Percentiles rank a stretch among this genome's conserved stretches.
Conservation (phyloP, 495 filamentous ascomycete species). For the Parathielavia appendiculata region DNA sequence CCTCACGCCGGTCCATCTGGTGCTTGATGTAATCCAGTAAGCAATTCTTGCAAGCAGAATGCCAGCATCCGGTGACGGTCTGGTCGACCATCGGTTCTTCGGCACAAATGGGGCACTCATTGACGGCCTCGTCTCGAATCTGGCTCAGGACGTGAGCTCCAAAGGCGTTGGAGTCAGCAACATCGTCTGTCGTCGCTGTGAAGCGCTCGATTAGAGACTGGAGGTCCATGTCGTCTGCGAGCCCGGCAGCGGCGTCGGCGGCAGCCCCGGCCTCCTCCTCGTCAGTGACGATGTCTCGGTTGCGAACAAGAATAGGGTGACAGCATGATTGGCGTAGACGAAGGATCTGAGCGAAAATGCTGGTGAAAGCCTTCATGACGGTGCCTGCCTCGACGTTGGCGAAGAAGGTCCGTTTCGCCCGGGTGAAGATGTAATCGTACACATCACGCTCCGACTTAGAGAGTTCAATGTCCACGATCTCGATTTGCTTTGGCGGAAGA, state of each 20-base stretch:
- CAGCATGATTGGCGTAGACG: slow-evolving; percentile 92
- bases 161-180: slow-evolving; percentile 63
- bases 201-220: slow-evolving; percentile 79
- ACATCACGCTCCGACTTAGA: slow-evolving; percentile 80
- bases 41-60: slow-evolving; percentile 91
- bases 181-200: slow-evolving; percentile 59
- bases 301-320: slow-evolving; percentile 82
- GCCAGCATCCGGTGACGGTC: slow-evolving; percentile 92
- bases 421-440: slow-evolving; percentile 80
- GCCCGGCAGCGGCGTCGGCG: slow-evolving; percentile 70
- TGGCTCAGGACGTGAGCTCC: slow-evolving; percentile 82
- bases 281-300: slow-evolving; percentile 76
- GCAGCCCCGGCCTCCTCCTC: slow-evolving; percentile 78
- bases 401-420: slow-evolving; percentile 76
- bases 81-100: slow-evolving; percentile 94
- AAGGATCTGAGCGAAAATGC: slow-evolving; percentile 94
- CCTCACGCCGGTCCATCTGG: slow-evolving; percentile 66
- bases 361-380: slow-evolving; percentile 87
- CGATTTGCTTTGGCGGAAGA: slow-evolving; percentile 72
- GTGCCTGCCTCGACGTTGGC: slow-evolving; percentile 87
- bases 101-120: slow-evolving; percentile 90
- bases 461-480: slow-evolving; percentile 80
- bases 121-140: slow-evolving; percentile 79
- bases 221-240: slow-evolving; percentile 96
- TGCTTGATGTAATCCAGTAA: slow-evolving; percentile 80